Base-by-base conservation (phyloP, 768 basidiomycete species). In the Daedaleopsis sinensis region DNA sequence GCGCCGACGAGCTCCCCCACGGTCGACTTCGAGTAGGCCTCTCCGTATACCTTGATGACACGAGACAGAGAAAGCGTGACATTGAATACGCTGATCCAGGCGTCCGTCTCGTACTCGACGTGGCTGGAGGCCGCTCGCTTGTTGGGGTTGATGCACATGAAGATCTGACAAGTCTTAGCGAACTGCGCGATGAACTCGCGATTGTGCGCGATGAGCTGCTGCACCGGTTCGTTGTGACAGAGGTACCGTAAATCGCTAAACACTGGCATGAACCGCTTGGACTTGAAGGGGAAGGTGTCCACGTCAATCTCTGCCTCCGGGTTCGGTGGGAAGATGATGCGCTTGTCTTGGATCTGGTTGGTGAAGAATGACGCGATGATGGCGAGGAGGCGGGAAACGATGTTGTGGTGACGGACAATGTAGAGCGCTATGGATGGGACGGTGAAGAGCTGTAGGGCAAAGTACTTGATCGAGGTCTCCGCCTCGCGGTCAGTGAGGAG, bases 1-100 rank as follows among this genome's bases (percentile, higher is more conserved):
- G 90, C 90, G 5, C 76, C 72, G 38, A 89, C 77, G 18, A 95
- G 80, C 63, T 90, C 84, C 2, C 82, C 77, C 0, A 82, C 74
- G 0, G 79, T 80, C 1, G 85, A 80, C 52, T 78, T 78, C n/a
- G 81, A 74, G 70, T 89, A 96, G 0, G 91, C 89, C 66, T 92
- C 91, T 7, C 95, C 96, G 62, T 94, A 93, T 1, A 89, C 89
- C 70, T 94, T 92, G 78, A 93, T 92, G 43, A 94, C 86, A 47
- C 94, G 87, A 7, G 91, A 90, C 24, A 99, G 77, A 37, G 93
- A 95, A 11, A 96, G 84, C 7, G 94, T 95, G 23, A 98, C 90
- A 67, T 96, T 95, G 76, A 98, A 98, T 15, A 97, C 93, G 67
- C 89, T 92, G 63, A 97, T 93, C 96, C 96, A 97, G 19, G 90